phyloP scores from a whole-genome alignment of 495 filamentous ascomycete species.

The Niebla homalea region DNA sequence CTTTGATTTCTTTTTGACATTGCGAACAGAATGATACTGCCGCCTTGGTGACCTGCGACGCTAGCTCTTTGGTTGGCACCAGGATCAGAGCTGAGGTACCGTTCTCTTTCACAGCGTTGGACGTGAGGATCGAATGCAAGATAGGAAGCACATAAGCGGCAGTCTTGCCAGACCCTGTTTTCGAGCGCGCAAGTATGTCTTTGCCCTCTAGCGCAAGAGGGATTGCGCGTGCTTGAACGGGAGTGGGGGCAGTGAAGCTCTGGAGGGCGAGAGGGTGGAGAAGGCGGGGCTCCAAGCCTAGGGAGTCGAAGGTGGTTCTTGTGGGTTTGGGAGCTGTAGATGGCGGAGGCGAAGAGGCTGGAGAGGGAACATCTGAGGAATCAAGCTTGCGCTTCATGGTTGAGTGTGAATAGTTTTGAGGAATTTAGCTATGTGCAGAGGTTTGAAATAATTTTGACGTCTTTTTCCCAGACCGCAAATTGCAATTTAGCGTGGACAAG shows the following conservation, averaged over 20 bases:
- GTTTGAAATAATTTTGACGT: too few species aligned
- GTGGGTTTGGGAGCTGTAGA: conserved; percentile 1
- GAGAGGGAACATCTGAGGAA: conserved; percentile 42
- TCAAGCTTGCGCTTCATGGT: conserved; percentile 57
- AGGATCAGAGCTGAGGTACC: conserved; percentile 62
- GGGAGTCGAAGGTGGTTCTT: conserved; percentile 15
- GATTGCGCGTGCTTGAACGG: conserved; percentile 75
- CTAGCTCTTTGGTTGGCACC: conserved; percentile 87
- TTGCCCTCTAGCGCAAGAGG: conserved; percentile 81
- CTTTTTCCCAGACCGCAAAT: conserved; percentile 1
- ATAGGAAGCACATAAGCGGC: conserved; percentile 93
- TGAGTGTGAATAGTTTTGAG: not conserved
- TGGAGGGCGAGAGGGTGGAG: conserved; percentile 76
- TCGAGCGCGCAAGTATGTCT: conserved; percentile 79
- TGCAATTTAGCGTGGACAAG: too few species aligned
- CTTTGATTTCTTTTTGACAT: conserved; percentile 70
- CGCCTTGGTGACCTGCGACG: conserved; percentile 70
- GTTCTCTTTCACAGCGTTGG: conserved; percentile 44
- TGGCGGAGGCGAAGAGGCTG: conserved; percentile 12
- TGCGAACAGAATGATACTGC: conserved; percentile 60
- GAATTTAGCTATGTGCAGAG: too few species aligned
- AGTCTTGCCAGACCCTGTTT: conserved; percentile 92
- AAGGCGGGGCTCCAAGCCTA: conserved; percentile 71
- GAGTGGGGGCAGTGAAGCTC: conserved; percentile 71
- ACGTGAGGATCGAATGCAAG: conserved; percentile 63